Evolutionary conservation across 257 asterid genomes (phyloP).

Genomic region (Solanum medicagineum): DNA sequence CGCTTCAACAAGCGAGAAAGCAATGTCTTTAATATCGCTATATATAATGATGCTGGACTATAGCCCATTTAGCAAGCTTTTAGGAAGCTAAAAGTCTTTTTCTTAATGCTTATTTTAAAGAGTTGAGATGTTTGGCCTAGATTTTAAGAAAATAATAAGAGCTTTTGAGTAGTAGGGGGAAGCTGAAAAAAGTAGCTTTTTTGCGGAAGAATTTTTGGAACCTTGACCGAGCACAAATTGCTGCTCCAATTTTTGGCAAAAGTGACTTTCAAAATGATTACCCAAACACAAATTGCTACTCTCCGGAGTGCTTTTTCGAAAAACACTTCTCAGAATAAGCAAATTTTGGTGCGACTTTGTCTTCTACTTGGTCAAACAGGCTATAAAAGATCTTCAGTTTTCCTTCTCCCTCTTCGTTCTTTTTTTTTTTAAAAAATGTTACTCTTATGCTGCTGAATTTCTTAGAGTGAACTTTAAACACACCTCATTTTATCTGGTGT

Average conservation of each 20-base stretch:
- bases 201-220: background rate
- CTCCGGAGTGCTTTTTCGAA: background rate
- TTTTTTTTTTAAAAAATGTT: background rate
- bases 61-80: background rate
- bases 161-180: background rate
- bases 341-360: background rate
- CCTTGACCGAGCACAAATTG: background rate
- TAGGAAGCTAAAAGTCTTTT: background rate
- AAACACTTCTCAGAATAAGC: background rate
- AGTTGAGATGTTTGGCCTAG: background rate
- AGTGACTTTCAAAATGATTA: background rate
- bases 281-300: background rate
- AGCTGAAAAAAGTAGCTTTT: background rate
- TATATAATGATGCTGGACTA: background rate
- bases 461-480: background rate
- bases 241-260: background rate
- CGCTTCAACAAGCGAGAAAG: background rate
- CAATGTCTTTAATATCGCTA: background rate
- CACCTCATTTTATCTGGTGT: background rate
- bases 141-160: background rate
- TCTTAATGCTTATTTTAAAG: background rate
- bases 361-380: background rate
- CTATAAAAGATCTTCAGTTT: background rate
- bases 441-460: background rate
- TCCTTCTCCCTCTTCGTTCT: background rate